Evolutionary conservation across 164 flowering plant species (phyloP).

Genomic region (Platanus orientalis): DNA sequence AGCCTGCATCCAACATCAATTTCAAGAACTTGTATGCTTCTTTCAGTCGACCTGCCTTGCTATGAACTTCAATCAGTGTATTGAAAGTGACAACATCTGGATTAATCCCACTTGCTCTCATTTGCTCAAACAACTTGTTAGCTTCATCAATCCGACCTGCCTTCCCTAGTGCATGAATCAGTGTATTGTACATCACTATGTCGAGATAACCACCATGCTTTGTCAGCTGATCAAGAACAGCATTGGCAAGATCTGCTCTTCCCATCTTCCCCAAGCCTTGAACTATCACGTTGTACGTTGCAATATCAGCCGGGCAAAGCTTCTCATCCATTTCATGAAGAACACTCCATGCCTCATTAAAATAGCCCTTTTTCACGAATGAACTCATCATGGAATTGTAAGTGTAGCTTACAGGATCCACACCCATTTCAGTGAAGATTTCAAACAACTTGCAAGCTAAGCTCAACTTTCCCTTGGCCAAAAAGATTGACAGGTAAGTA

Average conservation of each 20-base stretch:
- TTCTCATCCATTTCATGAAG: constrained; percentile 75
- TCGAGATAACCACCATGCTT: constrained; percentile 87
- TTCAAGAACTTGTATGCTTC: constrained; percentile 77
- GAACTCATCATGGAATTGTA: constrained; percentile 88
- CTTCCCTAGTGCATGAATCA: constrained; percentile 82
- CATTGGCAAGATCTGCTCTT: constrained; percentile 73
- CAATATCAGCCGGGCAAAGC: constrained; percentile 72
- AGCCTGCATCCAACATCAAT: constrained; percentile 87
- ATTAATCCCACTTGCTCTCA: constrained; percentile 69
- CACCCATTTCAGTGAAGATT: constrained; percentile 66
- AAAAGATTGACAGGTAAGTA: constrained; percentile 76
- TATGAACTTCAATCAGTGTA: constrained; percentile 80
- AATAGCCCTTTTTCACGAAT: constrained; percentile 89
- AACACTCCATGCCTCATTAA: constrained; percentile 73
- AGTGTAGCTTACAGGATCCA: constrained; percentile 60
- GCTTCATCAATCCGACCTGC: constrained; percentile 77
- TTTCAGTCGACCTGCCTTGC: constrained; percentile 66
- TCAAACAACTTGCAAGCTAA: constrained; percentile 95
- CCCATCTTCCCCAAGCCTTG: constrained; percentile 95
- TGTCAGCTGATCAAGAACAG: constrained; percentile 63
- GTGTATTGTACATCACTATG: constrained; percentile 91
- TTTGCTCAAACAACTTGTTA: constrained; percentile 63
- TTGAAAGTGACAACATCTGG: constrained; percentile 92
- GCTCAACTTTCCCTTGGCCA: constrained; percentile 81
- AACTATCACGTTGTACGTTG: constrained; percentile 80